These are phyloP conservation scores for Suhomyces coccinellae DNA, from an alignment of 1,139 yeast genomes.

Conservation along the genomic window DNA sequence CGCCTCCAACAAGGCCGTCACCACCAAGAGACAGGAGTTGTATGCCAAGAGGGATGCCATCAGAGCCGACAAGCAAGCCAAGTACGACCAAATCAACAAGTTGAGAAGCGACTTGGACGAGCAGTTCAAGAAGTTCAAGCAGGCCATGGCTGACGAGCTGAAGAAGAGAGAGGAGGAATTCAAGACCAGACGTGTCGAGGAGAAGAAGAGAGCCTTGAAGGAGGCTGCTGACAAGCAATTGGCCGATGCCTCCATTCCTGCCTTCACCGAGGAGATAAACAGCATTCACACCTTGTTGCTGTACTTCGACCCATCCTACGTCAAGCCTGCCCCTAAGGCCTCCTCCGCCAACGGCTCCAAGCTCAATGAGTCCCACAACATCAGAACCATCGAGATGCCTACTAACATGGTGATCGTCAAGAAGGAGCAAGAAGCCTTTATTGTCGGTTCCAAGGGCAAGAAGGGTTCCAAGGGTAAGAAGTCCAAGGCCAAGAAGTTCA, in stretches of 20 bases:
- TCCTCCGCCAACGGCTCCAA: slow-evolving; percentile 30
- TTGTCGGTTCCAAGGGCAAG: slow-evolving; percentile 48
- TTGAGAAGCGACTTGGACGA: slow-evolving; percentile 68
- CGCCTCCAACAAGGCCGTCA: slow-evolving; percentile 60
- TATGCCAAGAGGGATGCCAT: slow-evolving; percentile 68
- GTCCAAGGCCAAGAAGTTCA: slow-evolving; percentile 48
- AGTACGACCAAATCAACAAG: slow-evolving; percentile 62
- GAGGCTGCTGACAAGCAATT: slow-evolving; percentile 66
- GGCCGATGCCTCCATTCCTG: slow-evolving; percentile 76
- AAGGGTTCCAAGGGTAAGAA: slow-evolving; percentile 48
- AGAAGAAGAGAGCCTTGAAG: slow-evolving; percentile 62
- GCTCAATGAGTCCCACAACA: slow-evolving; percentile 27
- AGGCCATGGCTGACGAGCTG: slow-evolving; percentile 67
- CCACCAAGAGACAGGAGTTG: slow-evolving; percentile 64
- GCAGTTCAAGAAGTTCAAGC: slow-evolving; percentile 69
- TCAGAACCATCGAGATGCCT: slow-evolving; percentile 59
- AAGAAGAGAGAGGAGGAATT: slow-evolving; percentile 71
- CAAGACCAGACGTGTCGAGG: slow-evolving; percentile 53
- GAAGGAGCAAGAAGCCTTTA: slow-evolving; percentile 62
- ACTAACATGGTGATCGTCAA: slow-evolving; percentile 64
- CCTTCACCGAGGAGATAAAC: slow-evolving; percentile 73
- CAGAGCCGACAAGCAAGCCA: slow-evolving; percentile 67
- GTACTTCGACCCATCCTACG: slow-evolving; percentile 78
- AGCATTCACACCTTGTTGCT: slow-evolving; percentile 70
- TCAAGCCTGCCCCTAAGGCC: slow-evolving; percentile 52